These are phyloP conservation scores for Epichloe elymi DNA, from an alignment of 2,329 filamentous ascomycete genomes.

Conservation along the genomic window DNA sequence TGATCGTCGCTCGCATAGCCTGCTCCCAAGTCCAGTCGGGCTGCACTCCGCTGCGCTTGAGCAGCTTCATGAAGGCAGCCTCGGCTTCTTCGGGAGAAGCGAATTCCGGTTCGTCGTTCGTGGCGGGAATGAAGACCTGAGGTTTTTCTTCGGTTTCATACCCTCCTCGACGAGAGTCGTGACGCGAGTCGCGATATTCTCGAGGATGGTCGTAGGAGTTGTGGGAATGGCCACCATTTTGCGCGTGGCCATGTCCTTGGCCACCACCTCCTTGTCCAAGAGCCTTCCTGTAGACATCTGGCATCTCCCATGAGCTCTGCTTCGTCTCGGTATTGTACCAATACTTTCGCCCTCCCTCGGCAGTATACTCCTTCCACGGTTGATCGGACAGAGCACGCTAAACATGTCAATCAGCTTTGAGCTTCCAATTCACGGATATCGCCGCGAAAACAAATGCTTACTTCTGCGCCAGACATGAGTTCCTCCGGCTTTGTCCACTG, in stretches of 20 bases:
- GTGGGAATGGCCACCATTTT: conserved; percentile 26
- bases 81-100: conserved; percentile 76
- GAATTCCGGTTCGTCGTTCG: conserved; percentile 64
- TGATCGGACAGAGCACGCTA: conserved; percentile 70
- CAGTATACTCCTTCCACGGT: conserved; percentile 86
- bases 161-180: conserved; percentile 45
- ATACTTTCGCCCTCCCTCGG: conserved; percentile 78
- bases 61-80: conserved; percentile 79
- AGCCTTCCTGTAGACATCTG: conserved; percentile 65
- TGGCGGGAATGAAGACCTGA: conserved; percentile 49
- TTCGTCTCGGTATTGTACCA: conserved; percentile 92
- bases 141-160: conserved; percentile 42
- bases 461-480: conserved; percentile 72
- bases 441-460: conserved; percentile 22
- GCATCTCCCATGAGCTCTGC: conserved; percentile 91
- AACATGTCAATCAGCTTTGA: not conserved
- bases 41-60: conserved; percentile 74
- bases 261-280: conserved; percentile 30
- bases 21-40: conserved; percentile 91
- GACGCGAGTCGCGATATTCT: conserved; percentile 26
- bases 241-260: conserved; percentile 23
- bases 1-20: conserved; percentile 71
- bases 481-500: conserved; percentile 93
- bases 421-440: not conserved
- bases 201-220: conserved; percentile 25